Base-by-base conservation (phyloP, 441 rosid genomes). In the Aleurites moluccanus region DNA sequence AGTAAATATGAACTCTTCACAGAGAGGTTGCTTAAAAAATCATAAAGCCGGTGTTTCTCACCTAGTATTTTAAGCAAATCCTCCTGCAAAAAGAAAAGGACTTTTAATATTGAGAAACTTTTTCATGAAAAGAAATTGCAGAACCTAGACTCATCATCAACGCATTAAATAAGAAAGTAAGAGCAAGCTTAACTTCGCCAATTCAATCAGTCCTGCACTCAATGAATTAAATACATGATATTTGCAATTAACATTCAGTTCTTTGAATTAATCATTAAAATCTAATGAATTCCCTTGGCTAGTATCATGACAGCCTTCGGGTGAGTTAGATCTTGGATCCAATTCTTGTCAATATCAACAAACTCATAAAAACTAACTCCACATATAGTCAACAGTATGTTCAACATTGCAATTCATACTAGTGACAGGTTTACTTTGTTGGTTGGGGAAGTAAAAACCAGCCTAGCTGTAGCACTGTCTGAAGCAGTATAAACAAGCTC, bases 41-140 rank as follows among this genome's bases (percentile, higher is more conserved):
- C 99, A 80, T 91, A 89, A 72, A 97, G 98, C 53, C 83, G 67
- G 73, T 97, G 99, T 82, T 90, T 91, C 82, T 91, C 97, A 72
- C 97, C 93, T 57, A 97, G 97, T 80, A 94, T 91, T 80, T 82
- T 91, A 77, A 90, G 97, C 91, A 94, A 84, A 74, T 92, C 98
- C 78, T 88, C 97, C 99, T 97, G 97, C 86, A 83, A 83, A 82
- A 38, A 65, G 3, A 57, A 84, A 73, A 68, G 42, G 23, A 15
- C 1, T 14, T 75, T 60, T 59, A 9, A 25, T 49, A 45, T 40
- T 42, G 40, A 59, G 33, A 59, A 40, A 64, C 49, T 59, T 69
- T 65, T 40, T 57, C 75, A 64, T 27, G 10, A 71, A 61, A 77
- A 47, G 11, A 52, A 62, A 47, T 72, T 16, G 53, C 68, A 66